Conservation (phyloP, 2,329 filamentous ascomycete species). For the Biscogniauxia sp. region DNA sequence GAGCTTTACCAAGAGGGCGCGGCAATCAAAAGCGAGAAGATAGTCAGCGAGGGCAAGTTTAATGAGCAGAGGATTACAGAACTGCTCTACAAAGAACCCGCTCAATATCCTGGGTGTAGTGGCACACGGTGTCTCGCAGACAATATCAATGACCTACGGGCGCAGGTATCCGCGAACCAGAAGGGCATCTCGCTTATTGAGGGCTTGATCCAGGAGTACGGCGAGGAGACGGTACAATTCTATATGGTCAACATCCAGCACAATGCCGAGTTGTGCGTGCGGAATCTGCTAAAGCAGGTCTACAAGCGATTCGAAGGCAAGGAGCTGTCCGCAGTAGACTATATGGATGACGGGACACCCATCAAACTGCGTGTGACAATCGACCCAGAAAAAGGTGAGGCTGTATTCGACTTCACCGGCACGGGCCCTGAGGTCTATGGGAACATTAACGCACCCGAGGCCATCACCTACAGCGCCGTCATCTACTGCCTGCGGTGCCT, state of each 20-base stretch:
- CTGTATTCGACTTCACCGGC: slow-evolving; percentile 71
- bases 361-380: slow-evolving; percentile 71
- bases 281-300: slow-evolving; percentile 66
- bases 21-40: slow-evolving; percentile 59
- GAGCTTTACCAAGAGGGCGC: slow-evolving; percentile 58
- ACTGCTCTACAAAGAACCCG: slow-evolving; percentile 66
- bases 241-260: slow-evolving; percentile 77
- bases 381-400: slow-evolving; percentile 68
- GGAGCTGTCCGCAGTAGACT: slow-evolving; percentile 67
- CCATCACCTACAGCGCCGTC: slow-evolving; percentile 74
- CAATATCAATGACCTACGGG: slow-evolving; percentile 77
- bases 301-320: slow-evolving; percentile 65
- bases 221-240: slow-evolving; percentile 69
- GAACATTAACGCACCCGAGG: slow-evolving; percentile 74
- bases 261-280: slow-evolving; percentile 70
- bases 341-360: slow-evolving; percentile 76
- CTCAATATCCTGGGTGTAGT: slow-evolving; percentile 67
- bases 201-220: slow-evolving; percentile 69
- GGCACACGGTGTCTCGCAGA: slow-evolving; percentile 72
- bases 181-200: slow-evolving; percentile 74
- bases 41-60: slow-evolving; percentile 72
- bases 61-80: slow-evolving; percentile 71
- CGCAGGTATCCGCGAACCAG: slow-evolving; percentile 75
- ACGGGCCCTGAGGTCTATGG: slow-evolving; percentile 73
- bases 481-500: slow-evolving; percentile 76